Percentiles rank a stretch among this genome's conserved stretches.
Conservation (phyloP, 345 rosid genomes). For the Kernera saxatilis region DNA sequence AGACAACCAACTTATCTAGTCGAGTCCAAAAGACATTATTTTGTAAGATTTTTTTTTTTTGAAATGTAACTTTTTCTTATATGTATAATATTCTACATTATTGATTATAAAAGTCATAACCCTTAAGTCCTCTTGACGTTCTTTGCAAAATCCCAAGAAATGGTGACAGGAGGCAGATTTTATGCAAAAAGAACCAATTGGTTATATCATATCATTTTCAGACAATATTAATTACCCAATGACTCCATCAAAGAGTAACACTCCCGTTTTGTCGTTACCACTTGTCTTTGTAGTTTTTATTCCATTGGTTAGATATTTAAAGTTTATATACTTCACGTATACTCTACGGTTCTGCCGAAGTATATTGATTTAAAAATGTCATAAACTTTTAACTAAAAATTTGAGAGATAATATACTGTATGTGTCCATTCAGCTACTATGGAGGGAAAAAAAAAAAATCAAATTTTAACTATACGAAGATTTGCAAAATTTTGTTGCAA, state of each 20-base stretch:
- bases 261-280: not conserved
- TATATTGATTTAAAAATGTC: not conserved
- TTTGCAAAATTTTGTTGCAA: no score
- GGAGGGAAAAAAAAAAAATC: no score
- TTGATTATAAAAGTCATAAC: not conserved
- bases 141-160: slow-evolving; percentile 14
- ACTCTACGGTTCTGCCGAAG: not conserved
- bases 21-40: not conserved
- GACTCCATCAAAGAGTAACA: not conserved
- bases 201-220: not conserved
- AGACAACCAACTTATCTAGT: slow-evolving; percentile 2
- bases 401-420: not conserved
- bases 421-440: not conserved
- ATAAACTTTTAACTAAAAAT: not conserved
- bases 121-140: not conserved
- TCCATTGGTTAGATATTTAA: not conserved
- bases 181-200: not conserved
- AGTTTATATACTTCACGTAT: not conserved
- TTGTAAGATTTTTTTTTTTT: no score
- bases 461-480: no score
- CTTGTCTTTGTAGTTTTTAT: not conserved
- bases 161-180: slow-evolving; percentile 2
- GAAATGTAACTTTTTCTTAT: not conserved
- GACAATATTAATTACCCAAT: not conserved
- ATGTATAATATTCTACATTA: not conserved